Percentiles rank a stretch among this genome's conserved stretches.
Conservation (phyloP, 2,329 filamentous ascomycete species). For the Sarocladiaceae sp. region DNA sequence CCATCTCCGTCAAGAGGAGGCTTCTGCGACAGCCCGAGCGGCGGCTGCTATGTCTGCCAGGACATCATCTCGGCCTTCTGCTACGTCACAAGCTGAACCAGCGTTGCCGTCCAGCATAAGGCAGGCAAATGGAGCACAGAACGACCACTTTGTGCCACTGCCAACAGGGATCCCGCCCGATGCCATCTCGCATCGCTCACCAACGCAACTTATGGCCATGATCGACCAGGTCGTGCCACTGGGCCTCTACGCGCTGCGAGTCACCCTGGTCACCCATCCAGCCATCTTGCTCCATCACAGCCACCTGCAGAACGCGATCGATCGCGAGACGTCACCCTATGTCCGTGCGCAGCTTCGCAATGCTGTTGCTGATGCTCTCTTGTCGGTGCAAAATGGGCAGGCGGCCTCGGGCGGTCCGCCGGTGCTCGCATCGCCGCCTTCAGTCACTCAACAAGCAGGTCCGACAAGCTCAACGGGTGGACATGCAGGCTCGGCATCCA, state of each 20-base stretch:
- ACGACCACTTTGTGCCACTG: conserved; percentile 4
- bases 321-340: conserved; percentile 44
- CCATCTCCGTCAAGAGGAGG: conserved; percentile 70
- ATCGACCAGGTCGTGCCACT: conserved; percentile 51
- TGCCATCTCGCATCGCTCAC: background rate
- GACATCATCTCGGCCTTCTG: background rate
- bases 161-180: conserved; percentile 6
- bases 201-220: conserved; percentile 28
- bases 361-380: conserved; percentile 41
- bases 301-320: conserved; percentile 47
- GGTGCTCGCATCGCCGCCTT: background rate
- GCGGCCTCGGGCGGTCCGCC: conserved; percentile 12
- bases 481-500: background rate
- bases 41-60: conserved; percentile 3
- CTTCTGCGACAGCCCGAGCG: conserved; percentile 44
- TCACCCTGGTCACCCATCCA: conserved; percentile 38
- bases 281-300: conserved; percentile 43
- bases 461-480: conserved; percentile 5
- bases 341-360: conserved; percentile 45
- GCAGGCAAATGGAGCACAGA: background rate
- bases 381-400: conserved; percentile 42
- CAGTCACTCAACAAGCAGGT: background rate
- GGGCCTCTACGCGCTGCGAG: conserved; percentile 25
- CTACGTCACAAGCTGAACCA: background rate
- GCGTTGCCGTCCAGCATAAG: background rate